Evolutionary conservation across 352 stramenopile genomes (phyloP).

Genomic region (Pythium scleroteichum): DNA sequence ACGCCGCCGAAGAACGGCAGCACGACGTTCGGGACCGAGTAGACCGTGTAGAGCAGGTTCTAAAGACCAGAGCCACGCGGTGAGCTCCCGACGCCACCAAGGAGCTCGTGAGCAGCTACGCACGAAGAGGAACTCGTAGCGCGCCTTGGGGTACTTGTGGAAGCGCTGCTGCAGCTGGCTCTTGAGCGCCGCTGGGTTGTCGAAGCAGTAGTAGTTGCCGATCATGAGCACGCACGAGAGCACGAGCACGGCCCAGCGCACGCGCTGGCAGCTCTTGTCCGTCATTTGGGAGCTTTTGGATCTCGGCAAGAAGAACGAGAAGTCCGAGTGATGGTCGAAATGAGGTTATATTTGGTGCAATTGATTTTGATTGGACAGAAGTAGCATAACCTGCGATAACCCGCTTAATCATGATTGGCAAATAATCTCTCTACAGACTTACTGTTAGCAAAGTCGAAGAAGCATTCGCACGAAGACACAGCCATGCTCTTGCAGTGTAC

Average conservation of each 20-base stretch:
- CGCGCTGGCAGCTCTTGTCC: constrained; percentile 71
- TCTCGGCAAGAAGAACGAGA: too few species aligned
- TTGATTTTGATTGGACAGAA: too few species aligned
- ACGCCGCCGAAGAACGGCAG: constrained; percentile 93
- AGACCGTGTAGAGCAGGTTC: constrained; percentile 93
- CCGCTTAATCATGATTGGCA: too few species aligned
- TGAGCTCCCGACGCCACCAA: neutral
- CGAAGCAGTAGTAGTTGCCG: constrained; percentile 92
- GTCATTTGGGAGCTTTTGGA: constrained; percentile 12
- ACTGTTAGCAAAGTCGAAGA: too few species aligned
- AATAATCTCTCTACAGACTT: too few species aligned
- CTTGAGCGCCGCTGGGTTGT: constrained; percentile 88
- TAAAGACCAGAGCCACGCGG: constrained; percentile 37
- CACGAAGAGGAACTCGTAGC: constrained; percentile 86
- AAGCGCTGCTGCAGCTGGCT: constrained; percentile 88
- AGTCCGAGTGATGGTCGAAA: too few species aligned
- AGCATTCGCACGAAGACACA: too few species aligned
- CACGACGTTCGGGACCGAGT: constrained; percentile 92
- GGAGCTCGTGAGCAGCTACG: neutral
- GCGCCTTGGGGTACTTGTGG: constrained; percentile 62
- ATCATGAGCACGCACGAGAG: constrained; percentile 90
- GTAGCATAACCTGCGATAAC: too few species aligned
- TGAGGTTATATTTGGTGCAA: too few species aligned
- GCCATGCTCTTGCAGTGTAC: too few species aligned
- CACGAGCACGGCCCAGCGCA: constrained; percentile 87